These are phyloP conservation scores for Cinnamomum micranthum DNA, from an alignment of 164 flowering plant species.

Conservation along the genomic window DNA sequence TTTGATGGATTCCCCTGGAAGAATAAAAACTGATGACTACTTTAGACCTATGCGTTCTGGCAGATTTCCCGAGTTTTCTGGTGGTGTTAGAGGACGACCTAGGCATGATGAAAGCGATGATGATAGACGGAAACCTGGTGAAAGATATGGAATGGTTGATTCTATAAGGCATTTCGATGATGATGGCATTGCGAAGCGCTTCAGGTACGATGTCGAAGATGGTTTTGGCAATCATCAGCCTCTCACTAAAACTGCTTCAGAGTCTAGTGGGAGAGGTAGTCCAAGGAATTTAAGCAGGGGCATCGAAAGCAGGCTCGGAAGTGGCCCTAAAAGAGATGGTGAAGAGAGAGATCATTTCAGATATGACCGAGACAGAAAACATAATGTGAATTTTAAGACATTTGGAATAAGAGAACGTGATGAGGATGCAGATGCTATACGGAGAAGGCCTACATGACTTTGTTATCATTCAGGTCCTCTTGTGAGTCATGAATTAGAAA, in stretches of 20 bases:
- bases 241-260: conserved; percentile 22
- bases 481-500: conserved; percentile 8
- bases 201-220: conserved; percentile 27
- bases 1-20: conserved; percentile 22
- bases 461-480: not conserved
- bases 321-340: conserved; percentile 25
- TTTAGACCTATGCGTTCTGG: conserved; percentile 36
- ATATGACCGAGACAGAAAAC: conserved; percentile 25
- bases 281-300: conserved; percentile 23
- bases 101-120: conserved; percentile 31
- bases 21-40: conserved; percentile 34
- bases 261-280: conserved; percentile 28
- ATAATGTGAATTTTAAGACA: conserved; percentile 14
- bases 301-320: conserved; percentile 28
- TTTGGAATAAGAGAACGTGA: conserved; percentile 22
- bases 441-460: conserved; percentile 25
- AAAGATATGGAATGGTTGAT: conserved; percentile 26
- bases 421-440: conserved; percentile 25
- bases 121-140: conserved; percentile 31
- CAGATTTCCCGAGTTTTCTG: conserved; percentile 29
- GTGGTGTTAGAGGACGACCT: conserved; percentile 25
- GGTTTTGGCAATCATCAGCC: conserved; percentile 18
- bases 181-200: conserved; percentile 29
- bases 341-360: conserved; percentile 27
- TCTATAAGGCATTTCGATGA: conserved; percentile 23